Base-by-base conservation (phyloP, 371 early-diverging fungal genomes). In the Mucor sp. region DNA sequence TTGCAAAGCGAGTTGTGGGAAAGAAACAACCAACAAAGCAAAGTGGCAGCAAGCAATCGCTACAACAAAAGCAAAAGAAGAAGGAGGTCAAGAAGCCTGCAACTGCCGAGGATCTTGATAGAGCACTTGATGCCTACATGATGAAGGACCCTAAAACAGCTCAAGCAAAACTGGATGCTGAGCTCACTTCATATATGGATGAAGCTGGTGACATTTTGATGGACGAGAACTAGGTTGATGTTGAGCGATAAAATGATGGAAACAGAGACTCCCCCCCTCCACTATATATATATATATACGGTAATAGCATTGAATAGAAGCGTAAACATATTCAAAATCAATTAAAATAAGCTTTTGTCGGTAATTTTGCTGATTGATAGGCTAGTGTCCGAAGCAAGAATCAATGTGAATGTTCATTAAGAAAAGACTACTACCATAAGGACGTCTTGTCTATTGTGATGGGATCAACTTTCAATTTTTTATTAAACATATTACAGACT, bases 101-200 rank as follows among this genome's bases (percentile, higher is more conserved):
- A 21, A 68, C 83, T 5, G 71, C 73, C 1, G 72, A 77, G 28
- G 76, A 78, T 28, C 71, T 83, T 6, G 83, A 83, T 60, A 80
- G 67, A 60, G 71, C 76, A 3, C 65, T 83, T 59, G 83, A 83
- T 50, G 67, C 67, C 21, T 83, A 83, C 30, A 83, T 83, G 83
- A 78, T 84, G 80, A 84, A 84, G 58, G 84, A 84, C 27, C 76
- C 81, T 21, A 79, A 79, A 60, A 72, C 80, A 7, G 81, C 81
- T 21, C 80, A 81, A 57, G 70, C 78, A 9, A 78, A 70, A 62
- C 43, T 84, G 23, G 84, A 84, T 67, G 81, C 65, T 43, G 81
- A 84, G 65, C 61, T 84, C 3, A 71, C 58, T 25, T 58, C 71
- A 27, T 84, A 84, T 59, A 79, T 84, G 80, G 78, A 75, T 41